Base-by-base conservation (phyloP, 2,329 filamentous ascomycete species). In the Penicillium sp. region DNA sequence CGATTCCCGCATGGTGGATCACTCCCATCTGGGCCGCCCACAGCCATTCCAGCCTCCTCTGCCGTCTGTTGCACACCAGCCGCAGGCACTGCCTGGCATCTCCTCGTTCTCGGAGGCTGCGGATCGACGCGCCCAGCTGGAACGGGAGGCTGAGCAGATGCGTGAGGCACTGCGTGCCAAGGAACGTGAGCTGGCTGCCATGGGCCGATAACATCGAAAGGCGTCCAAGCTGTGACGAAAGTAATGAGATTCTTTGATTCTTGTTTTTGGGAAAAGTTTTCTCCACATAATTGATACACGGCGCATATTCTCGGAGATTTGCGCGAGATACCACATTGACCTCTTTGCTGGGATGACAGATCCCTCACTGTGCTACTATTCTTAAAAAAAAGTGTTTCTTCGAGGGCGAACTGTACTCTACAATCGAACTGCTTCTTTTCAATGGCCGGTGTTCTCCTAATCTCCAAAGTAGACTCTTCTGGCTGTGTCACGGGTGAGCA, bases 61-160 rank as follows among this genome's bases (percentile, higher is more conserved):
- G 20, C 43, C 39, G 11, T 37, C 40, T 26, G 43, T 41, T 10
- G 41, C 37, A 31, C 50, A 43, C 39, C 48, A 54, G 14, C 42
- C 52, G 23, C 60, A 62, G 37, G 43, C 58, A n/a, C 43, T 63
- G 15, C 58, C 52, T 19, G 50, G 62, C 27, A 62, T 63, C 7
- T 67, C 53, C 8, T 75, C 79, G 19, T 66, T 63, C n/a, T 77
- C 78, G 19, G 70, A 69, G 10, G 83, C 78, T 52, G 74, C 76
- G 3, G 83, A 86, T 49, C 76, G 81, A 39, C 75, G 84, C 33
- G 78, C 78, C 7, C 77, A 81, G 33, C 68, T 94, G 33, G 77
- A 83, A 59, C 74, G 80, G 16, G 87, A 94, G 62, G 81, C 86
- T 0, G 85, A 90, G 57, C 74, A 75, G 36, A 93, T 93, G 81